These are phyloP conservation scores for Gossypium davidsonii DNA, from an alignment of 441 rosid species.

Conservation along the genomic window DNA sequence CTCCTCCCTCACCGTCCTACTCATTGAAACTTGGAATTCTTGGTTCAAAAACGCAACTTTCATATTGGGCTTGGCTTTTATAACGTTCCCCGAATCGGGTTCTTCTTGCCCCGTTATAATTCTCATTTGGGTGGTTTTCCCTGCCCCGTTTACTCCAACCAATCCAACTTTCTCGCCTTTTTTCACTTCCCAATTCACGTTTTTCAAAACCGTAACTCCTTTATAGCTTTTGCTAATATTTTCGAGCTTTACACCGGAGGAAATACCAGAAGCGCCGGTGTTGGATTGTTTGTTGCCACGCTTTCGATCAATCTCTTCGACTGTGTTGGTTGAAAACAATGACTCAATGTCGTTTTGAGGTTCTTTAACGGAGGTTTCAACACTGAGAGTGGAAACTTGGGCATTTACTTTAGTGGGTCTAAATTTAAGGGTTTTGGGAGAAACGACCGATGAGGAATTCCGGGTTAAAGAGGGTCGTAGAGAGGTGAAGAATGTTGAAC, in stretches of 20 bases:
- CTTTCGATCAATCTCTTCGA: slow-evolving; percentile 28
- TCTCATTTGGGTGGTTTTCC: slow-evolving; percentile 89
- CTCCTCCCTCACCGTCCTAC: slow-evolving; percentile 88
- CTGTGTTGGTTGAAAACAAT: slow-evolving; percentile 43
- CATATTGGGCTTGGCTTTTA: slow-evolving; percentile 64
- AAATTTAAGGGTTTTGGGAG: slow-evolving; percentile 28
- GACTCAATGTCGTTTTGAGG: slow-evolving; percentile 56
- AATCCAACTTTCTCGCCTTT: slow-evolving; percentile 85
- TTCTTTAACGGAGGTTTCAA: slow-evolving; percentile 42
- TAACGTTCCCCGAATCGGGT: slow-evolving; percentile 80
- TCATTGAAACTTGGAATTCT: slow-evolving; percentile 84
- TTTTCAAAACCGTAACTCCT: slow-evolving; percentile 73
- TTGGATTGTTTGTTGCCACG: slow-evolving; percentile 31
- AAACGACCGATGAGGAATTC: not conserved
- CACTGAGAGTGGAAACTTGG: slow-evolving; percentile 49
- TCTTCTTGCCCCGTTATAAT: slow-evolving; percentile 77
- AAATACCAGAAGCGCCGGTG: slow-evolving; percentile 57
- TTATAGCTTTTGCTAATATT: slow-evolving; percentile 70
- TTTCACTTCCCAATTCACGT: slow-evolving; percentile 87
- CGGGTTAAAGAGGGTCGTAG: slow-evolving; percentile 32
- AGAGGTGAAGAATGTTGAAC: slow-evolving; percentile 44
- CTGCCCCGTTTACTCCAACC: slow-evolving; percentile 94
- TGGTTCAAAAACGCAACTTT: slow-evolving; percentile 76
- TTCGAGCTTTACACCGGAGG: slow-evolving; percentile 83
- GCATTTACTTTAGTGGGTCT: slow-evolving; percentile 26